Evolutionary conservation across 495 filamentous ascomycete species (phyloP), one percentile per base, ranked within the genome.

Genomic region (Penicillium manginii): DNA sequence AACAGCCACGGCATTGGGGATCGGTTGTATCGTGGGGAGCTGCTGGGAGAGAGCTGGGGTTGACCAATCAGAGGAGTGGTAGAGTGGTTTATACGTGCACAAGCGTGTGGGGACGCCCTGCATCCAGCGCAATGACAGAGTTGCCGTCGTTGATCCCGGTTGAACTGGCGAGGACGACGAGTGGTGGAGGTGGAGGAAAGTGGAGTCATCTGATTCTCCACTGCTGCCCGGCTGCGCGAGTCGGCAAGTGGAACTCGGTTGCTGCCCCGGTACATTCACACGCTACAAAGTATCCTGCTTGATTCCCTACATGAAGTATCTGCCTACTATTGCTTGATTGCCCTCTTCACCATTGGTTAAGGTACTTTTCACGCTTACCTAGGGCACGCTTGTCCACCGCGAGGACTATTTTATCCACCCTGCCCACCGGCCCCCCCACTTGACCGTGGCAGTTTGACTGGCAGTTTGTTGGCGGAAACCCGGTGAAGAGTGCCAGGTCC

Each of bases 1-100:
- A 64, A 37, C 65, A 68, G 71, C 58, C 68, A 74, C 75, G 75
- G 75, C 73, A 78, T 66, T 76, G 67, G 69, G 63, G 40, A 50
- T 76, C 72, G 73, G 73, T 60, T 73, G 67, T 65, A 74, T 71
- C 66, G 63, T 67, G 70, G 69, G 56, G 69, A 65, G 53, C 32
- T 52, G 23, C 33, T 45, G 37, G 21, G 14, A 11, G 9, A 35
- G 26, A 54, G 46, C 23, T 19, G 32, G 40, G 43, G 43, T 7
- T 5, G 15, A 37, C 67, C 64, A 69, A 69, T 69, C 35, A 63
- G 33, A 7, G 18, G 22, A 2, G 9, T 0, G 8, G 42, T 11
- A 59, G 48, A 39, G 18, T 43, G 42, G 50, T 19, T 56, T 46
- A 59, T 62, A 48, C 22, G 12, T 5, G 37, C 42, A 56, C 43